phyloP scores from a whole-genome alignment of 2,329 filamentous ascomycete species.

The Hysterium pulicare region DNA sequence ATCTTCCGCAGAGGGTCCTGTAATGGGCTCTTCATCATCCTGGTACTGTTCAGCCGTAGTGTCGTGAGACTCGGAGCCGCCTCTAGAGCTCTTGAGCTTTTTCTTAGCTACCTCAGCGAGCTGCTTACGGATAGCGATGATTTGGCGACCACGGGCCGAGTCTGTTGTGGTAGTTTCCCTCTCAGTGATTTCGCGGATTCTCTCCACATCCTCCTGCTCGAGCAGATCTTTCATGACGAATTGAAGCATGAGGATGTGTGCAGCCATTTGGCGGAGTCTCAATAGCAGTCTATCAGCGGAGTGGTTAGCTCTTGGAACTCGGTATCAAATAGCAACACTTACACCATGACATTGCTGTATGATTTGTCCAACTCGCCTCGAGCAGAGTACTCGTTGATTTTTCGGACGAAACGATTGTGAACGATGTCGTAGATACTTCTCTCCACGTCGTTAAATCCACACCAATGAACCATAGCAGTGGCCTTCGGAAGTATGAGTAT shows the following conservation, averaged over 20 bases:
- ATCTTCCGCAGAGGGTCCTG: too few species aligned
- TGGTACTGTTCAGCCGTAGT: too few species aligned
- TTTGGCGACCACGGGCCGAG: constrained; percentile 10
- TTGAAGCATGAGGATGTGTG: constrained; percentile 49
- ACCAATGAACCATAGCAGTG: constrained; percentile 38
- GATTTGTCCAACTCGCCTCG: constrained; percentile 26
- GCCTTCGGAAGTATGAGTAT: constrained; percentile 55
- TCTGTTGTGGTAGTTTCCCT: constrained; percentile 16
- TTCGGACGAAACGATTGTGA: constrained; percentile 38
- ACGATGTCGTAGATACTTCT: constrained; percentile 54
- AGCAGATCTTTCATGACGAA: constrained; percentile 45
- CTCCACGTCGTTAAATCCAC: constrained; percentile 54
- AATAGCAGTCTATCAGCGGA: constrained; percentile 40
- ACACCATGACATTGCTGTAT: constrained; percentile 41
- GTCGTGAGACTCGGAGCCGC: not conserved
- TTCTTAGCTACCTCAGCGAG: constrained; percentile 20
- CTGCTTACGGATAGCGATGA: constrained; percentile 27
- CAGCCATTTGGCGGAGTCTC: constrained; percentile 51
- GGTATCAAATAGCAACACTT: constrained; percentile 5
- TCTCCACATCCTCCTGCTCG: constrained; percentile 43
- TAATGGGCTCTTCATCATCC: too few species aligned
- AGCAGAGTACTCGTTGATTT: constrained; percentile 38
- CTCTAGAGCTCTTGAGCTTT: constrained; percentile 3
- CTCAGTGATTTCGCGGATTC: constrained; percentile 35
- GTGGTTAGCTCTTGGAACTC: constrained; percentile 2